A percentile compares a stretch with the other conserved stretches of the same genome.
Conservation (phyloP, 352 stramenopile genomes). For the Phytopythium delawarense region DNA sequence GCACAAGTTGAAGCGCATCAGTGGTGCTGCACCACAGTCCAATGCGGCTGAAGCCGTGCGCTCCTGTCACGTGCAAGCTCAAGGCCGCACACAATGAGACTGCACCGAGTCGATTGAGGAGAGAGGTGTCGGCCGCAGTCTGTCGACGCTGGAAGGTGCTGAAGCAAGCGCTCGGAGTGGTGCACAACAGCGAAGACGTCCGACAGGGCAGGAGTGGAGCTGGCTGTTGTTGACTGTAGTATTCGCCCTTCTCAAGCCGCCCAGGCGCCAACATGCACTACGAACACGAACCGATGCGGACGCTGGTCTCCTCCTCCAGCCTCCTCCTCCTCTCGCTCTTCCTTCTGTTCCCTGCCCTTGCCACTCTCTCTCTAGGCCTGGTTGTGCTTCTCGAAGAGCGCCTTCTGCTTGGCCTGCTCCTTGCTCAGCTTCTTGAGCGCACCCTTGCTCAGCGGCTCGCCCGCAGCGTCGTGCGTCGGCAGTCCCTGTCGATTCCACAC, state of each 20-base stretch:
- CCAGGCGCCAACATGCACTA: neutral
- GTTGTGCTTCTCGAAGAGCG: conserved; percentile 81
- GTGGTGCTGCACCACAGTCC: no score
- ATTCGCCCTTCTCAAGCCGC: neutral
- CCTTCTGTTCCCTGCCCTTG: neutral
- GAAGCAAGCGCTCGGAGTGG: no score
- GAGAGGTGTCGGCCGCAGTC: no score
- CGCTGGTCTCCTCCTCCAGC: neutral
- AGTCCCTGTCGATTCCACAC: conserved; percentile 63
- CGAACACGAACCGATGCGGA: neutral
- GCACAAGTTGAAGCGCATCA: no score
- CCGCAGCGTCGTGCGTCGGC: conserved; percentile 91
- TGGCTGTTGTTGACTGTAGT: no score
- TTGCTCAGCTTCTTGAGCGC: conserved; percentile 97
- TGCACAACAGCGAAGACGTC: no score
- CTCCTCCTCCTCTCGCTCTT: neutral
- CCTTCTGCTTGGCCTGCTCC: conserved; percentile 95
- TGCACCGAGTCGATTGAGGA: no score
- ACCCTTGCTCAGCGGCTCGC: conserved; percentile 94
- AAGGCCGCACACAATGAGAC: no score
- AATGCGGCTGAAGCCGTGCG: no score
- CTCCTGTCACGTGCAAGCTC: no score
- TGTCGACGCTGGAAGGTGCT: no score
- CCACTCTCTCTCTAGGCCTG: conserved; percentile 12
- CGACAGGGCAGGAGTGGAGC: no score